Conservation (phyloP, 768 basidiomycete species). For the Calocera cornea region DNA sequence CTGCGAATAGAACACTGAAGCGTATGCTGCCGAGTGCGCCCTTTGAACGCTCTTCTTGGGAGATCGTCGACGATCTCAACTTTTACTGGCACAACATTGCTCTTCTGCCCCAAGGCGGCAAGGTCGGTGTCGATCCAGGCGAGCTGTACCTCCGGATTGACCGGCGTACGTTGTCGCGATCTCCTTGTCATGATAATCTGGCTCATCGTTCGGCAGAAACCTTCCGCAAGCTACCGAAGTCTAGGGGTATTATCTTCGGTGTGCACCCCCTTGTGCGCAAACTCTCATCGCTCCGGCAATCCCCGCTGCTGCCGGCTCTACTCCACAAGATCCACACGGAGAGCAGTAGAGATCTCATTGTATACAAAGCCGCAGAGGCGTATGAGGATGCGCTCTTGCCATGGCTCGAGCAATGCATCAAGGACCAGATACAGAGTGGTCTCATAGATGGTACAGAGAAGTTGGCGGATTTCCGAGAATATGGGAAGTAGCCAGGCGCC, state of each 20-base stretch:
- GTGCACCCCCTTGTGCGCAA: conserved; percentile 24
- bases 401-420: conserved; percentile 23
- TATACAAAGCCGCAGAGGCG: conserved; percentile 20
- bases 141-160: not conserved
- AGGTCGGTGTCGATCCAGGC: not conserved
- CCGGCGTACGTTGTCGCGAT: not conserved
- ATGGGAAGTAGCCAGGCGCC: not conserved
- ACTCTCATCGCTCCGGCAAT: conserved; percentile 24
- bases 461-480: not conserved
- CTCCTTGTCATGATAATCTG: too few species aligned
- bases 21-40: conserved; percentile 25
- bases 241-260: conserved; percentile 26
- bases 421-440: conserved; percentile 23
- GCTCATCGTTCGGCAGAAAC: conserved; percentile 27
- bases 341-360: conserved; percentile 18
- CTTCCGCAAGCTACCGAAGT: conserved; percentile 27
- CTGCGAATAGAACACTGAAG: conserved; percentile 19
- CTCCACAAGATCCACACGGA: conserved; percentile 25
- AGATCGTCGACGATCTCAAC: conserved; percentile 25
- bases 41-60: conserved; percentile 28
- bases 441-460: conserved; percentile 15
- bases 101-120: not conserved
- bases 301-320: conserved; percentile 24
- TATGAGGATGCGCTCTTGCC: conserved; percentile 23
- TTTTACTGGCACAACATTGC: conserved; percentile 19